Base-by-base conservation (phyloP, 345 rosid species). In the Erysimum cheiranthoides region DNA sequence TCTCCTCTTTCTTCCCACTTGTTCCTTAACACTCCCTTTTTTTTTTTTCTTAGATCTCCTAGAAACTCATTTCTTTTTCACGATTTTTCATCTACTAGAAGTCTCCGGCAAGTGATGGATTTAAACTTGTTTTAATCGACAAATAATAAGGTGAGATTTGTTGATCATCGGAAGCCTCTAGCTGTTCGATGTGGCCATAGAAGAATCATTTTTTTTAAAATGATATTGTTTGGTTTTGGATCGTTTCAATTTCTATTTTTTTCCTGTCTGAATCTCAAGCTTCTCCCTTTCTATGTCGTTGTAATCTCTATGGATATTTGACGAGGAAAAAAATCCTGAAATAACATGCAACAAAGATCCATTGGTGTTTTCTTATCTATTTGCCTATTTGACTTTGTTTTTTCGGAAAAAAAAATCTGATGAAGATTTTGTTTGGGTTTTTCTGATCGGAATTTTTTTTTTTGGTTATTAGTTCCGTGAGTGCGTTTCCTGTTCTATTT, bases 81-180 rank as follows among this genome's bases (percentile, higher is more conserved):
- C 67, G 10, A 45, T 45, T 47, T 49, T 18, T 59, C 70, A 53
- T 35, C 60, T 11, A n/a, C n/a, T n/a, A n/a, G n/a, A 66, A 68
- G 70, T 68, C 69, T 66, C 43, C 76, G 18, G 32, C 46, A n/a
- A 67, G 27, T 16, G 3, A 32, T 47, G 62, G 42, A 18, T 54
- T 57, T 70, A 27, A 28, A 46, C 59, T 72, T 73, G 49, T 46
- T 38, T 50, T 2, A 27, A 38, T 59, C 64, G 54, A 67, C 27
- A 42, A 25, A 27, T 21, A 54, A 76, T 43, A 76, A 59, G 90
- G 90, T 86, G 85, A 86, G 86, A 66, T 78, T 82, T 38, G 35
- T 70, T 58, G 31, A 59, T 66, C 58, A 77, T 69, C 64, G 31
- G 38, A 14, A 3, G 57, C 45, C 9, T 58, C 25, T 16, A 28